These are phyloP conservation scores for Phaffia rhodozyma DNA, from an alignment of 1,284 basidiomycete genomes.

Conservation along the genomic window DNA sequence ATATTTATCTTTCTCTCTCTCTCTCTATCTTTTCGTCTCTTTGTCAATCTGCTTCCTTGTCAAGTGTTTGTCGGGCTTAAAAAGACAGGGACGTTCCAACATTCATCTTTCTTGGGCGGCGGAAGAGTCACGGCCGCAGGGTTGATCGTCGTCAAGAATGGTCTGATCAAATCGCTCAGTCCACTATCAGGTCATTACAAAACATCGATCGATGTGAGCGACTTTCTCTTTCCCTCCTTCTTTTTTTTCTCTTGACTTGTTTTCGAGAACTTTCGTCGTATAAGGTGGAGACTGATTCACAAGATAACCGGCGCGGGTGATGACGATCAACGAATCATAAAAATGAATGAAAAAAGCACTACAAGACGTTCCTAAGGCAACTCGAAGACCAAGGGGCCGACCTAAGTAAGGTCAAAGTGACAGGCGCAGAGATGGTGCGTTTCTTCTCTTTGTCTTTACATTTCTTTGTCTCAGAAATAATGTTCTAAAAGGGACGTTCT, in stretches of 20 bases:
- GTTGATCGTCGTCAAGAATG: conserved; percentile 53
- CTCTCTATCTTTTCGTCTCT: background rate
- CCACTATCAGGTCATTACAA: conserved; percentile 59
- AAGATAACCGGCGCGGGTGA: background rate
- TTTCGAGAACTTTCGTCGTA: too few relatives aligned
- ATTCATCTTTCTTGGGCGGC: conserved; percentile 45
- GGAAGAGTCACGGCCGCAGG: conserved; percentile 49
- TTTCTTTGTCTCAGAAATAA: background rate
- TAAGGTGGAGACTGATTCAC: too few relatives aligned
- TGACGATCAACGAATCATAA: background rate
- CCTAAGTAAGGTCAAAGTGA: conserved; percentile 49
- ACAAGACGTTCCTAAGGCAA: conserved; percentile 48
- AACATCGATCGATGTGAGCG: conserved; percentile 42
- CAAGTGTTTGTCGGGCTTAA: conserved; percentile 56
- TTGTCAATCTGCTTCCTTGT: conserved; percentile 32
- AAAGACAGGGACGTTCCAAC: conserved; percentile 53
- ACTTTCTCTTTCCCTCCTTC: background rate
- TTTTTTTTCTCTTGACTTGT: background rate
- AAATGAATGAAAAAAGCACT: conserved; percentile 48
- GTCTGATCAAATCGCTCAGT: conserved; percentile 50
- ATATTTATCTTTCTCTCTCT: background rate
- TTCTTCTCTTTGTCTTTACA: background rate
- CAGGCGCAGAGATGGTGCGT: conserved; percentile 42
- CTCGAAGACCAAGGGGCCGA: conserved; percentile 50
- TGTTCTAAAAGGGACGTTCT: background rate